Base-by-base conservation (phyloP, 2,329 filamentous ascomycete species). In the Leptographium lundbergii region DNA sequence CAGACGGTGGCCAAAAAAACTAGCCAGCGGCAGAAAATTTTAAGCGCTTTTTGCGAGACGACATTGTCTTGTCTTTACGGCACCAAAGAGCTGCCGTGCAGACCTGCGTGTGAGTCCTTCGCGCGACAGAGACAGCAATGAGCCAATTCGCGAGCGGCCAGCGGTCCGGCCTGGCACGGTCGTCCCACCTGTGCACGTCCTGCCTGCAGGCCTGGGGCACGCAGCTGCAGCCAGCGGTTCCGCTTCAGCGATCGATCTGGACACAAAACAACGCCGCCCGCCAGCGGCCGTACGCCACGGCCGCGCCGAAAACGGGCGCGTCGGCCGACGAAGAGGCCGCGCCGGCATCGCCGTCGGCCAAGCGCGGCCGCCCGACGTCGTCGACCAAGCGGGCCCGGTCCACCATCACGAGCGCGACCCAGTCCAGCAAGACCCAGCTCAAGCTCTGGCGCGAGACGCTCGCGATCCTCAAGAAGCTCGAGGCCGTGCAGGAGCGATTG, bases 131-230 rank as follows among this genome's bases (percentile, higher is more conserved):
- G 4, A 45, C 19, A 45, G 42, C 39, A 66, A 73, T 73, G 71
- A 69, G 71, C 63, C 69, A 63, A 63, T 63, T 70, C 62, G 64
- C 67, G 25, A 19, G 39, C 32, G 64, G 66, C 51, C 63, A 63
- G 36, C 63, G 64, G 59, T 61, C 67, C 47, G 63, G 65, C 52
- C 67, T 66, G 57, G 62, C 69, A 54, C 65, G 65, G 61, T 61
- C 60, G n/a, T 64, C 65, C 1, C 67, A 67, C 56, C 59, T 68
- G 59, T 70, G 67, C 60, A 61, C 67, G 27, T 64, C 67, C 58
- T 70, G 67, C 60, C 61, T 62, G 14, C 10, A 48, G 3, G 24
- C 54, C 19, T 32, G 50, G 19, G 7, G 24, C 27, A 11, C 42
- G 9, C 53, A 55, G 22, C 24, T 7, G n/a, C 52, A 24, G 36